Evolutionary conservation across 139 green algal species (phyloP), one percentile per base, ranked within the genome.

Genomic region (Astrephomene gubernaculifera): DNA sequence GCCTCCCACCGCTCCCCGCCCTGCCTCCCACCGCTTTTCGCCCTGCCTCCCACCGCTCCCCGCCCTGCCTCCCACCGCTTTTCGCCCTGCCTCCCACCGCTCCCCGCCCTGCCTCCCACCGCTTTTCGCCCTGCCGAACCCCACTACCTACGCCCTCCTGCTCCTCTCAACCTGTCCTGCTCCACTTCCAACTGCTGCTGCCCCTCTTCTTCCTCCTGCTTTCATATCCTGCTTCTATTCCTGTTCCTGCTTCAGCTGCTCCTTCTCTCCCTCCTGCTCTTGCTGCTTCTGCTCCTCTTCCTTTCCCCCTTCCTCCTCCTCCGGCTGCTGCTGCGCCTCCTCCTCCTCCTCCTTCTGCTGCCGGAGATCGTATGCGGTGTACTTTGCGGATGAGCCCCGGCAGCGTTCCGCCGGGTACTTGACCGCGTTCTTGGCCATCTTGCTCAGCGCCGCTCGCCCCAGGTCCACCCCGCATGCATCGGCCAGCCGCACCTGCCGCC

Each of bases 381-480:
- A 95, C 87, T 96, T 96, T 17, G 87, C 86, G 1, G 87, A 83
- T 1, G 38, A 83, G 10, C 93, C 93, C 8, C 61, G 49, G 81
- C 91, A 95, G 41, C 79, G 81, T 2, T 92, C 75, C 0, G 72
- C 91, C 8, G 93, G 93, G 76, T 96, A 96, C 87, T 96, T 96
- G 6, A 29, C 39, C 0, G 64, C 85, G 61, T 96, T 96, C 68
- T 93, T 91, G 19, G 52, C 7, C 21, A 96, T 87, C 89, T 97
- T 89, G 36, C 64, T 52, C 49, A 63, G 22, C 14, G 83, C 91
- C 0, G 93, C 94, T 4, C 54, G 36, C 0, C 71, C 90, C 52
- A 97, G 90, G 85, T 97, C 92, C 2, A 97, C 71, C 9, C 84
- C 91, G 75, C 94, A 97, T 38, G 89, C 64, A 70, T 97, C 94